Percentiles rank a stretch among this genome's conserved stretches.
These are phyloP conservation scores for Hyphopichia wangnamkhiaoensis DNA, from an alignment of 1,139 yeast genomes.

Conservation along the genomic window DNA sequence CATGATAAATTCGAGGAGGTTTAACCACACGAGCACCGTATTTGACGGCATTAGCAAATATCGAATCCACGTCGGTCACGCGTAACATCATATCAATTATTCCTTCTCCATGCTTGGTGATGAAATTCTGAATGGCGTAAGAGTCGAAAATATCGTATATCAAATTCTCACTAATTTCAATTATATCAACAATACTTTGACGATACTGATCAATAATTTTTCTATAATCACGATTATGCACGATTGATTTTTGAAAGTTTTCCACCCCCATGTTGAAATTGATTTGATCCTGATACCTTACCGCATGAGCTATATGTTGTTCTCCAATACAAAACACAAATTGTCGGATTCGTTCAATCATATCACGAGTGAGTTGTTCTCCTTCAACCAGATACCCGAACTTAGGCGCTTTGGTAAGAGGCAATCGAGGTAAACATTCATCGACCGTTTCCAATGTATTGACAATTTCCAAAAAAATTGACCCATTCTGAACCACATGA, in stretches of 20 bases:
- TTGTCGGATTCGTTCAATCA: not conserved
- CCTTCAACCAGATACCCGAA: not conserved
- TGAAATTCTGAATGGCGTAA: constrained; percentile 36
- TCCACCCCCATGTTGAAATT: not conserved
- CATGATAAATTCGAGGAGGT: constrained; percentile 42
- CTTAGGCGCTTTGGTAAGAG: not conserved
- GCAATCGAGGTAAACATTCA: not conserved
- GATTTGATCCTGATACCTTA: not conserved
- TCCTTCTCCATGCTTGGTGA: constrained; percentile 71
- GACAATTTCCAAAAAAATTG: constrained; percentile 52
- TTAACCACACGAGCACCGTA: constrained; percentile 56
- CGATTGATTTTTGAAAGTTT: not conserved
- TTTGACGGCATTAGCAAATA: constrained; percentile 46
- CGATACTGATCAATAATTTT: not conserved
- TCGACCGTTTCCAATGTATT: constrained; percentile 22
- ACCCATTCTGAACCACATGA: constrained; percentile 63
- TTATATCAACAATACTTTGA: not conserved
- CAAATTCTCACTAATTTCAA: not conserved
- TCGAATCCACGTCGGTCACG: constrained; percentile 50
- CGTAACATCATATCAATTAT: constrained; percentile 69
- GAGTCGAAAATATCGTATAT: constrained; percentile 4
- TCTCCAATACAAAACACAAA: not conserved
- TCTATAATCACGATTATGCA: not conserved
- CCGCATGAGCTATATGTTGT: not conserved
- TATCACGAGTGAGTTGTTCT: not conserved